Conservation (phyloP, 495 filamentous ascomycete genomes). For the Aspergillus asperescens region DNA sequence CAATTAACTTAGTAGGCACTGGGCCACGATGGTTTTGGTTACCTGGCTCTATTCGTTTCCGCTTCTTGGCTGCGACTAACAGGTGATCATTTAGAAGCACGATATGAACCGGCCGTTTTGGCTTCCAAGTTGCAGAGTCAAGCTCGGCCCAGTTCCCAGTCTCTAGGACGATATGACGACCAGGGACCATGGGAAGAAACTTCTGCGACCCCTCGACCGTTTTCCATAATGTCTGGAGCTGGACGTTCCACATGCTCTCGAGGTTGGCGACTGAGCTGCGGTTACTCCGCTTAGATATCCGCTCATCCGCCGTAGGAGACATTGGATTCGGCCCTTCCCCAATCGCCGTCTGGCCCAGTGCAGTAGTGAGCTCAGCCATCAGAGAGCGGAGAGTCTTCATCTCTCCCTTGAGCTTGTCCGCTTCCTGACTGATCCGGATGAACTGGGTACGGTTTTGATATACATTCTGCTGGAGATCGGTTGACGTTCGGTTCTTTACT, state of each 20-base stretch:
- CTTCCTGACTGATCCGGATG: conserved; percentile 98
- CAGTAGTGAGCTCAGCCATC: conserved; percentile 82
- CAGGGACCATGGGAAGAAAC: conserved; percentile 84
- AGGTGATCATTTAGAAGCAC: conserved; percentile 94
- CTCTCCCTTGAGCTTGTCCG: conserved; percentile 92
- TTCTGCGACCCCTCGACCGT: conserved; percentile 95
- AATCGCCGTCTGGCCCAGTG: conserved; percentile 64
- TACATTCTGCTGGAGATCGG: conserved; percentile 91
- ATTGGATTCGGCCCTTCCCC: conserved; percentile 39
- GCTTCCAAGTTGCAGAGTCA: conserved; percentile 94
- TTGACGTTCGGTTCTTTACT: conserved; percentile 74
- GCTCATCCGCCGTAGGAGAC: conserved; percentile 44
- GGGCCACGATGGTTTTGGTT: conserved; percentile 48
- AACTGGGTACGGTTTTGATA: conserved; percentile 98
- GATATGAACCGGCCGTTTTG: conserved; percentile 75
- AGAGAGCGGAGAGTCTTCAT: conserved; percentile 85
- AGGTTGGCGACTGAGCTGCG: conserved; percentile 74
- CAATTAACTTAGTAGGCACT: conserved; percentile 74
- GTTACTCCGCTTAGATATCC: conserved; percentile 45
- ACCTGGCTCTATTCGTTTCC: conserved; percentile 72
- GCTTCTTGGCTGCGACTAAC: conserved; percentile 83
- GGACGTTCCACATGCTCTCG: conserved; percentile 91
- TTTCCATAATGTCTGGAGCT: conserved; percentile 79
- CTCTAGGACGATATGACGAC: conserved; percentile 86
- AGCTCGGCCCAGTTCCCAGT: conserved; percentile 90